A percentile compares a stretch with the other conserved stretches of the same genome.
Evolutionary conservation across 208 protist species (phyloP).

Genomic region (Entamoeba histolytica): DNA sequence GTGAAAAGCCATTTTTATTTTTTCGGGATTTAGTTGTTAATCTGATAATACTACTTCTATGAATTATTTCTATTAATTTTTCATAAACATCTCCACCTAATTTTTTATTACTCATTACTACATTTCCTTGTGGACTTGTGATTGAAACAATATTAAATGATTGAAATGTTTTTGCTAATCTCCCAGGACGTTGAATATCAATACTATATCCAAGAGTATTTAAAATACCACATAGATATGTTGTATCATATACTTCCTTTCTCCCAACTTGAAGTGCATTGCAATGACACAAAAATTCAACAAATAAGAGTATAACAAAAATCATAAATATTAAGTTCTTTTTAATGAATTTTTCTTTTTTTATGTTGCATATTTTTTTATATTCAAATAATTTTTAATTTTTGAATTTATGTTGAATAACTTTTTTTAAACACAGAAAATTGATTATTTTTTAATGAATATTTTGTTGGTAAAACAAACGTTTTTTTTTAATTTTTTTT

Average conservation of each 20-base stretch:
- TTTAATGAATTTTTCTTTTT: too few relatives aligned
- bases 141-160: background rate
- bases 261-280: background rate
- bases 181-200: background rate
- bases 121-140: background rate
- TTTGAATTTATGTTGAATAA: too few relatives aligned
- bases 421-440: too few relatives aligned
- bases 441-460: too few relatives aligned
- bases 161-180: background rate
- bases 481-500: too few relatives aligned
- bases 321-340: too few relatives aligned
- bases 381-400: too few relatives aligned
- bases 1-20: background rate
- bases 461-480: too few relatives aligned
- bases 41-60: background rate
- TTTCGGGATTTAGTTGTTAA: background rate
- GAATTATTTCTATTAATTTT: background rate
- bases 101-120: background rate
- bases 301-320: too few relatives aligned
- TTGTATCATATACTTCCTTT: background rate
- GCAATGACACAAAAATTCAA: too few relatives aligned
- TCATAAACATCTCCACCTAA: background rate
- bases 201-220: background rate
- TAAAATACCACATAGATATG: background rate
- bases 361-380: too few relatives aligned